phyloP scores from a whole-genome alignment of 495 filamentous ascomycete species.

The Aspergillus nidulans region DNA sequence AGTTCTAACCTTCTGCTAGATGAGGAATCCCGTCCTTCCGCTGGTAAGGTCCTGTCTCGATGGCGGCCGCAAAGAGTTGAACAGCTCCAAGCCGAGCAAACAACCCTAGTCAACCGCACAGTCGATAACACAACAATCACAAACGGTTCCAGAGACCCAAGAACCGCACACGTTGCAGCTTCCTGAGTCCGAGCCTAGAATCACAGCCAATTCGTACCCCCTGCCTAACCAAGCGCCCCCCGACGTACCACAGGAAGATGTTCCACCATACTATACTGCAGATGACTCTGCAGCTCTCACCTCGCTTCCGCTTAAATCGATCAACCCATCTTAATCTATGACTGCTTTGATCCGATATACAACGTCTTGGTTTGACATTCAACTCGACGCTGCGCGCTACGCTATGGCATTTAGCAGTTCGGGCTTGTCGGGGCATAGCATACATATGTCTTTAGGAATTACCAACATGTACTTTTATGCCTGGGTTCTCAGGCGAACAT shows the following conservation, averaged over 20 bases:
- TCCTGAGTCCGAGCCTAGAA: not conserved
- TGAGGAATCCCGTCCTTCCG: constrained; percentile 44
- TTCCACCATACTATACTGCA: not conserved
- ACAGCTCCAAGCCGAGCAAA: constrained; percentile 15
- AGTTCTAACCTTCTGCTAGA: constrained; percentile 25
- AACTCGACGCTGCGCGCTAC: not conserved
- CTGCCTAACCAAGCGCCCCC: not conserved
- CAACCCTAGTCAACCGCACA: constrained; percentile 13
- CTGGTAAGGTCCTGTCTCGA: constrained; percentile 38
- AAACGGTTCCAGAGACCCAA: constrained; percentile 4
- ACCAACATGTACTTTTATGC: not conserved
- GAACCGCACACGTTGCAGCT: not conserved
- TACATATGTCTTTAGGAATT: not conserved
- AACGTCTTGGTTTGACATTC: not conserved
- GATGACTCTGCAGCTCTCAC: not conserved
- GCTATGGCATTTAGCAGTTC: not conserved
- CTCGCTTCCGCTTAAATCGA: not conserved
- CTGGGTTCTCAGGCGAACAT: not conserved
- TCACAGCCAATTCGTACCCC: no score
- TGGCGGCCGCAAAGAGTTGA: constrained; percentile 36
- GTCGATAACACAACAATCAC: not conserved
- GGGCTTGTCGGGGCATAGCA: not conserved
- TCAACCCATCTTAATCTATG: not conserved
- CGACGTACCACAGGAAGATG: not conserved
- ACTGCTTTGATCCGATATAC: not conserved